These are phyloP conservation scores for Narthecium ossifragum DNA, from an alignment of 106 monocot genomes.

Conservation along the genomic window DNA sequence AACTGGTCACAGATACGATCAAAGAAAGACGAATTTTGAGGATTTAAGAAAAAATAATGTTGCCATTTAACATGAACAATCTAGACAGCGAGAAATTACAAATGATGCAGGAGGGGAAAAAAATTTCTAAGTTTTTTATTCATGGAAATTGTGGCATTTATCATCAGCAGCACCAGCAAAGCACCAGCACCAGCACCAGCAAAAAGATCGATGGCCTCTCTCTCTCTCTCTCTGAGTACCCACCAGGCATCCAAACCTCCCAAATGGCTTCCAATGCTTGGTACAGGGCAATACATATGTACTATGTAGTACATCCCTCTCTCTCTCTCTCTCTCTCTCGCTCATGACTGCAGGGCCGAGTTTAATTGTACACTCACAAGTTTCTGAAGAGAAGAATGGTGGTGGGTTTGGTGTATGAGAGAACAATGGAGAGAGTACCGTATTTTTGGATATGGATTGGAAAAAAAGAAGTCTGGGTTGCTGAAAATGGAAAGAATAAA, in stretches of 20 bases:
- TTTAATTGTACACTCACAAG: slow-evolving; percentile 1
- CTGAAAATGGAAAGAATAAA: slow-evolving; percentile 10
- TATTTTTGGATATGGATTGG: no score
- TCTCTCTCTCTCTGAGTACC: slow-evolving; percentile 1
- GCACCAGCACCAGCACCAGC: not conserved
- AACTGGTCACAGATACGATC: not conserved
- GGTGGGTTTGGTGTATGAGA: not conserved
- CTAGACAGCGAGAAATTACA: no score
- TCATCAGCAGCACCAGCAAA: slow-evolving; percentile 1
- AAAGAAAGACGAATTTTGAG: not conserved
- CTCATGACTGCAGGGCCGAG: not conserved
- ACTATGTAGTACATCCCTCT: not conserved
- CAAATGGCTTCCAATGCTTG: slow-evolving; percentile 3
- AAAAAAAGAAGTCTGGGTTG: not conserved
- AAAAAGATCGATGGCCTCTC: slow-evolving; percentile 5
- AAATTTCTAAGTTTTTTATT: not conserved
- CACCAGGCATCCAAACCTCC: not conserved
- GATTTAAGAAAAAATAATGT: not conserved
- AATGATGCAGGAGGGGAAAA: not conserved
- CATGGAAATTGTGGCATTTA: slow-evolving; percentile 4
- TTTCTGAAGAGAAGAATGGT: not conserved
- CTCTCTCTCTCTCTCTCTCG: not conserved
- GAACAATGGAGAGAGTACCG: no score
- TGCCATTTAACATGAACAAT: no score
- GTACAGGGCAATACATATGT: slow-evolving; percentile 3